Base-by-base conservation (phyloP, 495 filamentous ascomycete species). In the Tuber calosporum region DNA sequence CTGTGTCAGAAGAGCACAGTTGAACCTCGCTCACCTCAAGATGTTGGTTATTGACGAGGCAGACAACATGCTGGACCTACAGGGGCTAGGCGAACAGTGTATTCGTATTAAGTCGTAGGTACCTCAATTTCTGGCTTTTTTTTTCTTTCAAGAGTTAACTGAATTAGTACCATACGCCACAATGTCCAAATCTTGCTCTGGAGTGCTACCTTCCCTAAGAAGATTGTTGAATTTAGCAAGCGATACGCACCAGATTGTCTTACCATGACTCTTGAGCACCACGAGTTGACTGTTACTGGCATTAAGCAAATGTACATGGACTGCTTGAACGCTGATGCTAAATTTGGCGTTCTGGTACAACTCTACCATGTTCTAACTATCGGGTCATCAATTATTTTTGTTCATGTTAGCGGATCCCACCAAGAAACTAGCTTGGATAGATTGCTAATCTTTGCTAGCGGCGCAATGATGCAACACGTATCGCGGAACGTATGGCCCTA, bases 291-390 rank as follows among this genome's bases (percentile, higher is more conserved):
- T 0, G 93, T 99, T 71, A 91, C 93, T 79, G 95, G 95, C 5
- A 99, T 99, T 82, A 95, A 92, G 77, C 95, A 99, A 81, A 89
- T 99, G 81, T 99, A 93, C 81, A 91, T 99, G 83, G 95, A 99
- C 83, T 97, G 93, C 82, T 84, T 88, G 15, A 83, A 84, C 26
- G 91, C 94, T 69, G 83, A 89, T 15, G 87, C 92, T 77, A 99
- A 99, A 79, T 99, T 94, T 81, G 87, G 88, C 39, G 89, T 90
- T 58, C 88, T 99, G 19, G 91, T 96, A 78, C 90, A 93, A 81
- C 89, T 99, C 17, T 99, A 98, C 81, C 92, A 93, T 72, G 85
- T 97, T 38, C 93, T 97, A 87, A 97, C 93, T 19, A 92, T 97
- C 72, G 93, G 93, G 4, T 97, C 94, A 8, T 97, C 95, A 0